Conservation (phyloP, 1,284 basidiomycete genomes). For the Trichosporon sp. region DNA sequence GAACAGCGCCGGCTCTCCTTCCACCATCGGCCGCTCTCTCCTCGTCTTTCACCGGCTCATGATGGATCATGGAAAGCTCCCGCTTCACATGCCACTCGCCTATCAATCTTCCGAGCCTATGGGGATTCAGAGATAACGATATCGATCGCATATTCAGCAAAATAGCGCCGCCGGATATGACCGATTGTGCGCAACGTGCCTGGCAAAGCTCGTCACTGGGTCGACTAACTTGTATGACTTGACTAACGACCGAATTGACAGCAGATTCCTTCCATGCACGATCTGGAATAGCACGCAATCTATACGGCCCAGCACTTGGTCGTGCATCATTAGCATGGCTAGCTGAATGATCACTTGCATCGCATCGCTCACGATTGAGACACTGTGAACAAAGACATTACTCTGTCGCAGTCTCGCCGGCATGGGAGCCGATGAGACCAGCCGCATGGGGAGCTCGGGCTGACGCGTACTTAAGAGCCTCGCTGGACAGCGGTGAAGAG, state of each 20-base stretch:
- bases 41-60: too few relatives aligned
- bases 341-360: background rate
- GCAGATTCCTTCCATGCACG: too few relatives aligned
- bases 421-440: too few relatives aligned
- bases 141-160: background rate
- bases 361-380: too few relatives aligned
- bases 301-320: background rate
- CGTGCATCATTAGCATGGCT: background rate
- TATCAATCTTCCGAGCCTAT: background rate
- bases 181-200: background rate
- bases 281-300: background rate
- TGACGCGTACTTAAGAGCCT: background rate
- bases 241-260: too few relatives aligned
- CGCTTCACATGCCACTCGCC: background rate
- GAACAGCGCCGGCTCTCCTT: too few relatives aligned
- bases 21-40: too few relatives aligned
- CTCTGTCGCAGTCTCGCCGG: too few relatives aligned
- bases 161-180: too few relatives aligned
- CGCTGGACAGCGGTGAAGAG: background rate
- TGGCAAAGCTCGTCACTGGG: background rate
- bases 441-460: background rate
- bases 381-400: too few relatives aligned
- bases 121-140: background rate
- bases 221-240: too few relatives aligned
- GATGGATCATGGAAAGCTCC: too few relatives aligned